Evolutionary conservation across 1,139 yeast species (phyloP), one percentile per base, ranked within the genome.

Genomic region (Candida albicans): DNA sequence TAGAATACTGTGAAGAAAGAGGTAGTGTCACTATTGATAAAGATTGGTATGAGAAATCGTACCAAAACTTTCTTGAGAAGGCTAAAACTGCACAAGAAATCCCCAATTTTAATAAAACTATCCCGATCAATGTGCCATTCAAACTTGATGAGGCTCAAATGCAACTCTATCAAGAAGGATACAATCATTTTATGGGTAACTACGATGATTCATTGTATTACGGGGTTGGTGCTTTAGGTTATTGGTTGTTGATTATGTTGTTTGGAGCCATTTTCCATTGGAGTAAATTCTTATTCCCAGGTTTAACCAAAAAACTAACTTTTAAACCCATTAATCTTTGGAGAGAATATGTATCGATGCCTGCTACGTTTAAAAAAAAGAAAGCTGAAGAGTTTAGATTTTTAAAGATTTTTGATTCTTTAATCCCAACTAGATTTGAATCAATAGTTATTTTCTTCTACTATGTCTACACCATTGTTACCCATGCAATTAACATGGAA

Each of bases 221-320:
- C 51, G 84, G 85, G 8, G 59, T 70, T 22, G 82, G 73, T 2
- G 44, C 70, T 25, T 51, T 79, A 28, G 79, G 76, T 0, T 79
- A 68, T 52, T 79, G 84, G 82, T 70, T 65, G 1, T 42, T 72
- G 4, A 62, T 81, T 8, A 53, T 79, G 47, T 24, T 79, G 1
- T 27, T 71, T 27, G 73, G 75, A 3, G 65, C 68, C 2, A 35
- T 73, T 13, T 55, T 64, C 40, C 75, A 80, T 53, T 73, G 80
- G 78, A 52, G 64, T 13, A 61, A 55, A 40, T 26, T 55, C 4
- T 46, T 68, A 27, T 57, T 58, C 35, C 75, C 75, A 2, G 46
- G 55, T 0, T 35, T 59, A 7, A 50, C 56, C 18, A 57, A 56
- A 28, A 49, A 45, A 14, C 51, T 56, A 24, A 60, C 65, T 2